Percentiles rank a stretch among this genome's conserved stretches.
These are phyloP conservation scores for Sindora glabra DNA, from an alignment of 306 rosid species.

Conservation along the genomic window DNA sequence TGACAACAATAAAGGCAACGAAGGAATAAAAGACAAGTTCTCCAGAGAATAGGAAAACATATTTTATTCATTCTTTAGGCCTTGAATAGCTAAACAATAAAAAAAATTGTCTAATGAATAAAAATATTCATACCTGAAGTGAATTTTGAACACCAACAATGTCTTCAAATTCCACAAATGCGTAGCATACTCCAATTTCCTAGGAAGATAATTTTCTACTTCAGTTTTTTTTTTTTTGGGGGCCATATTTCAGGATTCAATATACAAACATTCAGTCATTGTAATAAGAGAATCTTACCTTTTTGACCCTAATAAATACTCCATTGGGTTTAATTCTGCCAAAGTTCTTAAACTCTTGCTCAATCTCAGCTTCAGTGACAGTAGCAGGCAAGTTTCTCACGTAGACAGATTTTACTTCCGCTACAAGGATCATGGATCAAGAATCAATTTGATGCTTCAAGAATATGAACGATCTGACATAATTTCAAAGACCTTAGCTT, in stretches of 20 bases:
- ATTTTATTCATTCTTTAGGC: not conserved
- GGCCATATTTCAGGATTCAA: not conserved
- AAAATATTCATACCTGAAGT: slow-evolving; percentile 52
- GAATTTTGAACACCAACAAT: slow-evolving; percentile 72
- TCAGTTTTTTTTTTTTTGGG: too few relatives aligned
- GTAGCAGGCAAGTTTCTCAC: slow-evolving; percentile 81
- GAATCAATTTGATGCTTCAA: slow-evolving; percentile 18
- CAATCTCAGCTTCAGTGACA: slow-evolving; percentile 74
- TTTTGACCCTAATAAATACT: slow-evolving; percentile 70
- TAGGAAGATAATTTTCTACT: slow-evolving; percentile 28
- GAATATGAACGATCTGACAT: not conserved
- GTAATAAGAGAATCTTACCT: slow-evolving; percentile 36
- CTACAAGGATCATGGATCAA: slow-evolving; percentile 34
- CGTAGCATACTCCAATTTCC: slow-evolving; percentile 96
- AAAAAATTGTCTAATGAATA: not conserved
- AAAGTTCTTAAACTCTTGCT: slow-evolving; percentile 65
- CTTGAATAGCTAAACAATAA: not conserved
- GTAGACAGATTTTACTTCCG: slow-evolving; percentile 83
- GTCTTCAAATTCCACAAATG: slow-evolving; percentile 95
- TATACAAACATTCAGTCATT: not conserved
- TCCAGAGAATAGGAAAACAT: not conserved
- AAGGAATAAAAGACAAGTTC: not conserved
- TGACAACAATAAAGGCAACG: slow-evolving; percentile 2
- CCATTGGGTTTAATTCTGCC: slow-evolving; percentile 83
- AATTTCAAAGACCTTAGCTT: not conserved